phyloP scores from a whole-genome alignment of 2,329 filamentous ascomycete genomes.

The Verticillium tricorpus region DNA sequence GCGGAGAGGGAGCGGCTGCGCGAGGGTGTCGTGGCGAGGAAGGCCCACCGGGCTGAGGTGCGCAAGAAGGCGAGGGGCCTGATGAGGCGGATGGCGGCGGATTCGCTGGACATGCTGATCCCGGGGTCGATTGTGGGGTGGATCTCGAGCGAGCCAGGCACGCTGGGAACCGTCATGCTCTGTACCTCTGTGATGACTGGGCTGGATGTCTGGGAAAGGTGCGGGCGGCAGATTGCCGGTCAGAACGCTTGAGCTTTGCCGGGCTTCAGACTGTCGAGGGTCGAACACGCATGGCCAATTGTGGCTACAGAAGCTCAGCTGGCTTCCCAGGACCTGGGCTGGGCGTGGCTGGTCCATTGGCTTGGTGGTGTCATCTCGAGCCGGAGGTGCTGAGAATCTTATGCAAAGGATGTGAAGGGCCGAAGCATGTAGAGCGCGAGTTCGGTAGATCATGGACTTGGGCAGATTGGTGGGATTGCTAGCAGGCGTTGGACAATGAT shows the following conservation, averaged over 20 bases:
- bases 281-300: too few species aligned
- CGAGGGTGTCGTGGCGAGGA: conserved; percentile 24
- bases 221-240: neutral
- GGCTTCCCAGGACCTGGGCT: neutral
- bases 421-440: too few species aligned
- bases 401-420: too few species aligned
- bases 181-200: conserved; percentile 3
- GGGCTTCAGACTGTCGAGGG: neutral
- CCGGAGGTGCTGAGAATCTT: too few species aligned
- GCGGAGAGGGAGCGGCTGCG: conserved; percentile 30
- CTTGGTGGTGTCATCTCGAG: neutral
- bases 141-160: neutral
- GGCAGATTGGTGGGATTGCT: too few species aligned
- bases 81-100: conserved; percentile 1
- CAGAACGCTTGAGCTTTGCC: neutral
- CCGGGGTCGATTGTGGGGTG: neutral
- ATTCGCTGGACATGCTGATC: conserved; percentile 2
- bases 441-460: too few species aligned
- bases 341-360: neutral
- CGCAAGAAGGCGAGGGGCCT: conserved; percentile 21
- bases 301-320: neutral
- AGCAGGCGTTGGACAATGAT: too few species aligned
- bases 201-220: conserved; percentile 3
- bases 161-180: conserved; percentile 3
- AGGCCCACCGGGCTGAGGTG: conserved; percentile 20